Base-by-base conservation (phyloP, 2,329 filamentous ascomycete species). In the Scytalidium lignicola region DNA sequence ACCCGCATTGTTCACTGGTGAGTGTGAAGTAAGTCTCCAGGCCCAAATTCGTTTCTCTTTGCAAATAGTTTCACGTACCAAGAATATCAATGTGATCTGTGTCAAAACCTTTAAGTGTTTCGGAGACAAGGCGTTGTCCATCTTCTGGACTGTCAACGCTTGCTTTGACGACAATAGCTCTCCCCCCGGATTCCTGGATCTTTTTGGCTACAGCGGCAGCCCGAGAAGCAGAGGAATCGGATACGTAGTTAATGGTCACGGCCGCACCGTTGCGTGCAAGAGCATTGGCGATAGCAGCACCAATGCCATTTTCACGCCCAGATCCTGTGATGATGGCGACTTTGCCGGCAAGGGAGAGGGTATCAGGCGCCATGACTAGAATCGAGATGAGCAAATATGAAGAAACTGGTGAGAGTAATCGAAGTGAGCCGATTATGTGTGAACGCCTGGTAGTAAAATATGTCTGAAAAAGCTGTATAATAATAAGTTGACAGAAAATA, bases 261-360 rank as follows among this genome's bases (percentile, higher is more conserved):
- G 73, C 74, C 63, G 73, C 75, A 57, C 82, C 82, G 68, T 85
- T 84, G 56, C 70, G 70, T 48, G 85, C 83, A 20, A 90, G 75
- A 52, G 82, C 88, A 50, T 78, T 75, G 43, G 83, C 83, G 51
- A 75, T 74, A 42, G 71, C 71, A 44, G 67, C 65, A 45, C 88
- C 88, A 60, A 91, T 91, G 54, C 87, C 87, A 42, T 70, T 72
- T 21, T 72, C 69, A 3, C 65, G 64, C 15, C 70, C 70, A 9
- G 71, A 73, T 21, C 72, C 72, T 1, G 72, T 75, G 8, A 75
- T 59, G 29, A 75, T 69, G 50, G 72, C 72, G 1, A 67, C 57
- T 52, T 74, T 74, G 48, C 66, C 67, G 15, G 58, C 50, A 13
- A 74, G 66, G 3, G 62, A 67, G 17, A 74, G 61, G 1, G 61